Conservation (phyloP, 495 filamentous ascomycete species). For the Podospora bellae-mahoneyi region DNA sequence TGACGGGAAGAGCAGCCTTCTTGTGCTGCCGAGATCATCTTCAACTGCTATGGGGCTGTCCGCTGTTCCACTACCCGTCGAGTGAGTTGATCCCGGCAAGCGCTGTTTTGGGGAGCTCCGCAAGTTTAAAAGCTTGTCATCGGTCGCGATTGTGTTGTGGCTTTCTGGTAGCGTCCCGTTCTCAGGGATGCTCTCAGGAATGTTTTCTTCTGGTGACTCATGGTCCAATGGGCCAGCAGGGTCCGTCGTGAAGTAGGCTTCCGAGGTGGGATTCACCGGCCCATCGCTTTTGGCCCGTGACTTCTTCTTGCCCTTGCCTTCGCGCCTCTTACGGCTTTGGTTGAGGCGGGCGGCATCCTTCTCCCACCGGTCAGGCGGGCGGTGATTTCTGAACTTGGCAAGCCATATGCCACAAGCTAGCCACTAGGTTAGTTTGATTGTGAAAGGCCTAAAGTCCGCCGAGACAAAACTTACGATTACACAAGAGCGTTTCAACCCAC, state of each 20-base stretch:
- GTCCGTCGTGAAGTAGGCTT: constrained; percentile 48
- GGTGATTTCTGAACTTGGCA: constrained; percentile 77
- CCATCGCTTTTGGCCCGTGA: constrained; percentile 44
- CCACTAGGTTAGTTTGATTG: neutral
- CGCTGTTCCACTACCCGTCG: constrained; percentile 55
- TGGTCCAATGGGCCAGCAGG: constrained; percentile 39
- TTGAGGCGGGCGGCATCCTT: constrained; percentile 54
- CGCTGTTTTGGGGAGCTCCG: constrained; percentile 35
- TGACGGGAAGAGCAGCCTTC: constrained; percentile 78
- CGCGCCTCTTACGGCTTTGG: constrained; percentile 47
- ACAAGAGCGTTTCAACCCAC: constrained; percentile 70
- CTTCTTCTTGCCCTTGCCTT: constrained; percentile 30
- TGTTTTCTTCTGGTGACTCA: constrained; percentile 31
- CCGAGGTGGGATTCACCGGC: constrained; percentile 44
- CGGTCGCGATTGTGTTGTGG: constrained; percentile 32
- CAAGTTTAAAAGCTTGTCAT: constrained; percentile 36
- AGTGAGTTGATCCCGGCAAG: constrained; percentile 42
- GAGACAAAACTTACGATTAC: constrained; percentile 56
- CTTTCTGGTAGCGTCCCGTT: constrained; percentile 28
- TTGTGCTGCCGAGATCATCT: constrained; percentile 58
- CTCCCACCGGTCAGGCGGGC: constrained; percentile 80
- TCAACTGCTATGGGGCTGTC: constrained; percentile 61
- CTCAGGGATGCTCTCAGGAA: constrained; percentile 16
- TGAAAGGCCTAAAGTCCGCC: neutral
- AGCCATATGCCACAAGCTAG: constrained; percentile 85